phyloP scores from a whole-genome alignment of 192 early-diverging fungal genomes.

The Coemansia sp. region DNA sequence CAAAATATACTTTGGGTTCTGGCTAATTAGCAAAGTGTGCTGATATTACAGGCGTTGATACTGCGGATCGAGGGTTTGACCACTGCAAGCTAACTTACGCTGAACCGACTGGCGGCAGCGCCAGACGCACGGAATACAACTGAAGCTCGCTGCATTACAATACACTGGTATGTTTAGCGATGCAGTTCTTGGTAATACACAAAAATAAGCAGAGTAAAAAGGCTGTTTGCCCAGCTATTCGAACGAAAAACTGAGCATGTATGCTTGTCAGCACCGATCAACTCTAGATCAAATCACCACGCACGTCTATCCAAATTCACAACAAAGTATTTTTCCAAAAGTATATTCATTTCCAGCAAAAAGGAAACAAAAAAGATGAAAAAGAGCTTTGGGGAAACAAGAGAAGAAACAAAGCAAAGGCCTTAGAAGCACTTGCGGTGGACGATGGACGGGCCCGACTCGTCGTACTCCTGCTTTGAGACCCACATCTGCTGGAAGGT shows the following conservation, averaged over 20 bases:
- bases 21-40: neutral
- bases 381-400: neutral
- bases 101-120: neutral
- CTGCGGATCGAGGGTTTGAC: neutral
- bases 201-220: neutral
- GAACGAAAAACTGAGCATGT: too few species aligned
- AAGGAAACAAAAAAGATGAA: neutral
- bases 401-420: neutral
- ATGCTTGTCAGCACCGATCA: too few species aligned
- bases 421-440: slow-evolving; percentile 96
- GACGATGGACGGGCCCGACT: slow-evolving; percentile 95
- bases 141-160: neutral
- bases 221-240: too few species aligned
- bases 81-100: neutral
- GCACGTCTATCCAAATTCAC: too few species aligned
- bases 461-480: slow-evolving; percentile 98
- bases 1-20: neutral
- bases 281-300: too few species aligned
- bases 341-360: neutral
- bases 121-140: neutral
- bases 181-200: neutral
- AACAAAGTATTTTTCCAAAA: neutral
- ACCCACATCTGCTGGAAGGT: slow-evolving; percentile 99
- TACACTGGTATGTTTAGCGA: neutral
- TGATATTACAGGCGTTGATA: neutral